A percentile compares a stretch with the other conserved stretches of the same genome.
Evolutionary conservation across 1,284 basidiomycete genomes (phyloP).

Genomic region (Boletus austroedulis): DNA sequence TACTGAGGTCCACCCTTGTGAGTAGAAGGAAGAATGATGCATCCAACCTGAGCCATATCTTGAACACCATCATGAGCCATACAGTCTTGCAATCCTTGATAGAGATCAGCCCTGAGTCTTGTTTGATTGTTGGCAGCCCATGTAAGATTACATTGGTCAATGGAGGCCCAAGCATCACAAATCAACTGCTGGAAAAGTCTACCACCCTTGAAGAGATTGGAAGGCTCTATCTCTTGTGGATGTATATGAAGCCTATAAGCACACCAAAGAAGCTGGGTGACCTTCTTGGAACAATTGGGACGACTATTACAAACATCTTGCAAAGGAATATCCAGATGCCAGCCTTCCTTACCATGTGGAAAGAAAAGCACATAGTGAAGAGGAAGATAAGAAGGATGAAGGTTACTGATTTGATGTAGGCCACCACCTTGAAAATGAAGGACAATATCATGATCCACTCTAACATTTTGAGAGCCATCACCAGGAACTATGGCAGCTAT

Average conservation of each 20-base stretch:
- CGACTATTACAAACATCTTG: background rate
- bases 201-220: constrained; percentile 37
- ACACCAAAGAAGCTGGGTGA: constrained; percentile 20
- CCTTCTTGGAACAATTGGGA: too few species aligned
- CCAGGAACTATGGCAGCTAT: constrained; percentile 30
- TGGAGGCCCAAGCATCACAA: constrained; percentile 38
- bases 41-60: background rate
- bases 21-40: background rate
- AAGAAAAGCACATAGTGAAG: constrained; percentile 45
- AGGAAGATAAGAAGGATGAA: constrained; percentile 37
- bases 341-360: constrained; percentile 39
- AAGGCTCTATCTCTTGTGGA: background rate
- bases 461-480: constrained; percentile 24
- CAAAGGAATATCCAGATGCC: constrained; percentile 20
- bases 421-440: background rate
- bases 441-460: constrained; percentile 11
- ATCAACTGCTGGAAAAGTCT: constrained; percentile 43
- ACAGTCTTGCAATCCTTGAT: background rate
- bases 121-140: constrained; percentile 38
- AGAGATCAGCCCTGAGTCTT: constrained; percentile 35
- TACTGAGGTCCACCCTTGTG: background rate
- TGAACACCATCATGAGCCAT: background rate
- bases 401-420: constrained; percentile 32
- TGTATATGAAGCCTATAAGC: constrained; percentile 17
- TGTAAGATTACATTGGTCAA: constrained; percentile 32